phyloP scores from a whole-genome alignment of 768 basidiomycete genomes.

The Rhizopogon roseolus region DNA sequence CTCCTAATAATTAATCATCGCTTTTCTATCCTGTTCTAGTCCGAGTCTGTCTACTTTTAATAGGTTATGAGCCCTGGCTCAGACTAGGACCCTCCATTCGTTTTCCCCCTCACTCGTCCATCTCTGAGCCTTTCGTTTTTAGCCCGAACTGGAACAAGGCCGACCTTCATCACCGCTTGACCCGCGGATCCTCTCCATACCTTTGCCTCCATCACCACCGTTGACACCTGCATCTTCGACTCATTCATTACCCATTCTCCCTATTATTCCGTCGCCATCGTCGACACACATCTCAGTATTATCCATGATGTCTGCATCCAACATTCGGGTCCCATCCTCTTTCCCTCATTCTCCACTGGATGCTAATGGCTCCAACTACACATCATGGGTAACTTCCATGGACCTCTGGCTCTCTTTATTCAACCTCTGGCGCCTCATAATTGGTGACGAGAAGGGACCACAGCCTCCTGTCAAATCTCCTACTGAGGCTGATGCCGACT shows the following conservation, averaged over 20 bases:
- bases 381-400: no score
- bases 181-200: not conserved
- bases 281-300: not conserved
- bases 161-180: not conserved
- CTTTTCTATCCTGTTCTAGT: no score
- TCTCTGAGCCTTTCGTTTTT: no score
- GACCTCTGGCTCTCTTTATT: no score
- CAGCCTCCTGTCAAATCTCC: not conserved
- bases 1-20: no score
- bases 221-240: not conserved
- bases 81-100: no score
- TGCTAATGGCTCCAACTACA: not conserved
- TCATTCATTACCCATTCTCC: no score
- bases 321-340: not conserved
- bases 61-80: no score
- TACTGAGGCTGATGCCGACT: not conserved
- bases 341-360: not conserved
- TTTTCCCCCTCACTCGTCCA: no score
- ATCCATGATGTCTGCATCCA: not conserved
- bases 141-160: no score
- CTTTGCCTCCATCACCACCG: not conserved
- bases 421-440: no score
- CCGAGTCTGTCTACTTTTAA: no score
- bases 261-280: not conserved
- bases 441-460: not conserved